These are phyloP conservation scores for Aspergillus hancockii DNA, from an alignment of 495 filamentous ascomycete species.

Conservation along the genomic window DNA sequence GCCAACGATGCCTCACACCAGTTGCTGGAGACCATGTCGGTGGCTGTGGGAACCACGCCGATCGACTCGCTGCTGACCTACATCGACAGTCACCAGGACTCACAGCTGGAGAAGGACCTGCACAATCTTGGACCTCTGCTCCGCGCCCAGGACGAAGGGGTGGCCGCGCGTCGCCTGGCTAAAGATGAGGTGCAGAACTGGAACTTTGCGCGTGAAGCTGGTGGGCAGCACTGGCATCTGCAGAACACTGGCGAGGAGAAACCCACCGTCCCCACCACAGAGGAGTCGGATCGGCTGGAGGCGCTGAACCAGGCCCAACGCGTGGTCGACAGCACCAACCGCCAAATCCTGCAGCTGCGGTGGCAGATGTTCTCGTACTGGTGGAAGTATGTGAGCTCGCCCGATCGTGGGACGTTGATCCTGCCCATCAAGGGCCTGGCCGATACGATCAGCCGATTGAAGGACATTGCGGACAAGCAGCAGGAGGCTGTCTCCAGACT, in stretches of 20 bases:
- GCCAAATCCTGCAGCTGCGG: constrained; percentile 2
- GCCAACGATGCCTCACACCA: constrained; percentile 27
- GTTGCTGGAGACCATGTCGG: constrained; percentile 19
- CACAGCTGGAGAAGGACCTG: constrained; percentile 26
- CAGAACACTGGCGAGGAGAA: constrained; percentile 1
- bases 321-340: constrained; percentile 15
- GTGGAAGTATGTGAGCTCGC: constrained; percentile 16
- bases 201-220: constrained; percentile 26
- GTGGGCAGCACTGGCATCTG: constrained; percentile 30
- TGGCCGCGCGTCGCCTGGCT: constrained; percentile 35
- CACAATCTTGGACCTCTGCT: constrained; percentile 28
- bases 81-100: constrained; percentile 19
- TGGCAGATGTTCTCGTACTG: constrained; percentile 27
- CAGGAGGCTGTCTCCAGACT: too few relatives aligned
- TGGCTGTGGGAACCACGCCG: constrained; percentile 48
- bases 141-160: constrained; percentile 30
- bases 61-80: constrained; percentile 48
- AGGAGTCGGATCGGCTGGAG: constrained; percentile 9
- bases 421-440: too few relatives aligned
- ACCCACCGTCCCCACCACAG: neutral
- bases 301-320: constrained; percentile 16
- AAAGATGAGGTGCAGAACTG: constrained; percentile 33
- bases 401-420: constrained; percentile 1
- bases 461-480: too few relatives aligned
- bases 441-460: too few relatives aligned